Percentiles rank a stretch among this genome's conserved stretches.
phyloP scores from a whole-genome alignment of 1,139 yeast species.

The Hansenula sp. region DNA sequence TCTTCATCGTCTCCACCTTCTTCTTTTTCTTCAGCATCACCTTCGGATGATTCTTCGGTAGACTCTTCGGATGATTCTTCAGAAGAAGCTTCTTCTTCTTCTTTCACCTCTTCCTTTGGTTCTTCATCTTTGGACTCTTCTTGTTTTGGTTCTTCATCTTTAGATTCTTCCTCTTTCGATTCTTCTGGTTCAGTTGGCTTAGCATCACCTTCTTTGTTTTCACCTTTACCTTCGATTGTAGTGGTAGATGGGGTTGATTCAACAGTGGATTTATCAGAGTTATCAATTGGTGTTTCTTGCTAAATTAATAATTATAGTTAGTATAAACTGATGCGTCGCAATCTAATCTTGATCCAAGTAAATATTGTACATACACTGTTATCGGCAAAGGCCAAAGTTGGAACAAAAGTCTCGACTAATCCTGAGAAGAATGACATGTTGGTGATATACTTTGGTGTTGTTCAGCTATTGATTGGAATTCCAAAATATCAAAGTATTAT shows the following conservation, averaged over 20 bases:
- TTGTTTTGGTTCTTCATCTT: conserved; percentile 36
- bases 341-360: no score
- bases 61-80: conserved; percentile 6
- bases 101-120: neutral
- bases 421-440: conserved; percentile 56
- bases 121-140: neutral
- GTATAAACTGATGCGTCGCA: neutral
- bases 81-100: conserved; percentile 2
- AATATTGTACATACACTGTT: conserved; percentile 6
- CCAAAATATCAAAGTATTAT: neutral
- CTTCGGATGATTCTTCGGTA: conserved; percentile 4
- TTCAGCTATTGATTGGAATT: conserved; percentile 6
- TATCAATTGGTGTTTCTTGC: conserved; percentile 1
- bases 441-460: conserved; percentile 1
- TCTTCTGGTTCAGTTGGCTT: conserved; percentile 66
- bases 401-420: conserved; percentile 58
- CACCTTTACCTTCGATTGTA: conserved; percentile 31
- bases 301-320: neutral
- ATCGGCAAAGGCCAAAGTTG: conserved; percentile 83
- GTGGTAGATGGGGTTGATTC: conserved; percentile 1
- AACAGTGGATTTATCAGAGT: neutral
- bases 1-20: conserved; percentile 18
- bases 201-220: conserved; percentile 56
- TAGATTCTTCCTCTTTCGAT: conserved; percentile 40
- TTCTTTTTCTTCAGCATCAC: conserved; percentile 9